These are phyloP conservation scores for Musa beccarii DNA, from an alignment of 176 grass and related monocot species.

Conservation along the genomic window DNA sequence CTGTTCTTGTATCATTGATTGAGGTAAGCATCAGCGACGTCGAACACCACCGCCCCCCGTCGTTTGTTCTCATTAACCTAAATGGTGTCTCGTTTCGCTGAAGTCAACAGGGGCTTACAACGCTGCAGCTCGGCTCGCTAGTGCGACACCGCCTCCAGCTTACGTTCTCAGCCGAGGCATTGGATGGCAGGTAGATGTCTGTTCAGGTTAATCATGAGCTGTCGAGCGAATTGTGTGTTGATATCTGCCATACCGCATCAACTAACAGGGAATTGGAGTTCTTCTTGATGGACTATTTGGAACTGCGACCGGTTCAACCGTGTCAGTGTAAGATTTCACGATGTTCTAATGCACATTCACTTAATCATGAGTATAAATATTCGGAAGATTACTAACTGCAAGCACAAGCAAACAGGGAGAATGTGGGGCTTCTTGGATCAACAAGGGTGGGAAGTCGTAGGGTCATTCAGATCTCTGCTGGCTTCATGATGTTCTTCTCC, in stretches of 20 bases:
- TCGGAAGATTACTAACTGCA: background rate
- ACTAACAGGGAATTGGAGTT: conserved; percentile 71
- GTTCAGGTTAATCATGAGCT: background rate
- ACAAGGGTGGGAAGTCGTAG: conserved; percentile 89
- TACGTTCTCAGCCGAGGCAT: conserved; percentile 93
- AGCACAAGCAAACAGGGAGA: conserved; percentile 46
- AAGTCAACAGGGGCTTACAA: conserved; percentile 91
- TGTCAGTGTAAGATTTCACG: conserved; percentile 65
- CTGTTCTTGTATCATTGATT: conserved; percentile 83
- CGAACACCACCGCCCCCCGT: background rate
- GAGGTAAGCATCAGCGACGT: conserved; percentile 35
- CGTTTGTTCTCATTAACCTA: background rate
- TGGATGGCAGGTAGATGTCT: conserved; percentile 69
- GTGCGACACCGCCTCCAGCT: conserved; percentile 87
- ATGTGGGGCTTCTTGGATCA: conserved; percentile 77
- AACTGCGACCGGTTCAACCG: conserved; percentile 71
- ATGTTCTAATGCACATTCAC: background rate
- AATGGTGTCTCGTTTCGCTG: conserved; percentile 7
- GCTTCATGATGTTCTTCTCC: conserved; percentile 99
- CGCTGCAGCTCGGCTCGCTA: conserved; percentile 75
- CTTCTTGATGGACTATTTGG: conserved; percentile 82
- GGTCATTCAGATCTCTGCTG: conserved; percentile 85
- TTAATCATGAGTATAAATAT: background rate
- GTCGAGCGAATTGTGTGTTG: background rate
- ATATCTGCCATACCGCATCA: conserved; percentile 4